phyloP scores from a whole-genome alignment of 2,329 filamentous ascomycete species.

The Neophaeococcomyces aloes region DNA sequence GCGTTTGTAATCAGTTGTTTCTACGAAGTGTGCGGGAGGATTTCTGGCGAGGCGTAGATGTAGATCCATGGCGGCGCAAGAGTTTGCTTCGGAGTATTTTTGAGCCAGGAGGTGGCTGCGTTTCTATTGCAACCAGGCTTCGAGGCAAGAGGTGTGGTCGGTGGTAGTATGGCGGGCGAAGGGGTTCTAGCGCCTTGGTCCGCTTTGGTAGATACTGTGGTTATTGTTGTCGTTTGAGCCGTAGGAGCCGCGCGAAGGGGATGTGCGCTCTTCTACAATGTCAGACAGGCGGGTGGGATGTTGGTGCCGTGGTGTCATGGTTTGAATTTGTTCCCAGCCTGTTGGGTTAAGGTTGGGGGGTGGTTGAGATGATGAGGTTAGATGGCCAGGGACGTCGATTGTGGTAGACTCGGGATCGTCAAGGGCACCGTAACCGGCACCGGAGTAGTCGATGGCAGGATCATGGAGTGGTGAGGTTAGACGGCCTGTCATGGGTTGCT shows the following conservation, averaged over 20 bases:
- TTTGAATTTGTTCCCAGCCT: slow-evolving; percentile 26
- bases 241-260: slow-evolving; percentile 46
- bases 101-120: background rate
- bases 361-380: background rate
- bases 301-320: slow-evolving; percentile 62
- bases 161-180: background rate
- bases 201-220: background rate
- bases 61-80: background rate
- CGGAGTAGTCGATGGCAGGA: slow-evolving; percentile 41
- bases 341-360: slow-evolving; percentile 18
- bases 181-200: slow-evolving; percentile 5
- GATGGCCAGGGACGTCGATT: background rate
- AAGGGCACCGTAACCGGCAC: slow-evolving; percentile 48
- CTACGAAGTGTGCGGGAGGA: too few species aligned
- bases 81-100: background rate
- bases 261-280: slow-evolving; percentile 63
- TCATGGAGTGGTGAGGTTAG: slow-evolving; percentile 1
- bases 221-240: background rate
- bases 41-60: too few species aligned
- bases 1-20: too few species aligned
- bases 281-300: slow-evolving; percentile 83
- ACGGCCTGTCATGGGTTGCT: slow-evolving; percentile 9
- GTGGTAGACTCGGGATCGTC: background rate
- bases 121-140: background rate
- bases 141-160: background rate